phyloP scores from a whole-genome alignment of 2,329 filamentous ascomycete genomes.

The Xenoacremonium recifei region DNA sequence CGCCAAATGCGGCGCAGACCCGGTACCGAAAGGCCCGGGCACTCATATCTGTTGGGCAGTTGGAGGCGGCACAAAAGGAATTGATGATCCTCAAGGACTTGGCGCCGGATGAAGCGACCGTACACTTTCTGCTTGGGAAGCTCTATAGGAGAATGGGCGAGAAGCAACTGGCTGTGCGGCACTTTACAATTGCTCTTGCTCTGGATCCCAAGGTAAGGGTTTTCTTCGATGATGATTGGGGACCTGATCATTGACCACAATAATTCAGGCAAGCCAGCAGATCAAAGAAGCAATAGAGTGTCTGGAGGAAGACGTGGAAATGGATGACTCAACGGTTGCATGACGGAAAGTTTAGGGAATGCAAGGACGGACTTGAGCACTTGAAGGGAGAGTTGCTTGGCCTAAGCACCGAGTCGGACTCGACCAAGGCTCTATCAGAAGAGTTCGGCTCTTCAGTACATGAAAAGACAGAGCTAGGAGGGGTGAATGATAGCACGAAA shows the following conservation, averaged over 20 bases:
- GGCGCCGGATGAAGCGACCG: constrained; percentile 90
- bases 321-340: constrained; percentile 64
- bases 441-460: too few relatives aligned
- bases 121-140: constrained; percentile 91
- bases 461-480: constrained; percentile 2
- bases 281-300: constrained; percentile 98
- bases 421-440: too few relatives aligned
- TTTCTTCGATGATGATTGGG: not conserved
- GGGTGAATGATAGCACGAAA: constrained; percentile 23
- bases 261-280: constrained; percentile 73
- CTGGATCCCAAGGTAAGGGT: constrained; percentile 88
- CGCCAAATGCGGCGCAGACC: constrained; percentile 77
- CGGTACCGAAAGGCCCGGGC: constrained; percentile 92
- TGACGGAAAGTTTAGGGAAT: constrained; percentile 37
- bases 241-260: constrained; percentile 4
- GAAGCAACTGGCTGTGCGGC: constrained; percentile 78
- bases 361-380: too few relatives aligned
- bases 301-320: constrained; percentile 75
- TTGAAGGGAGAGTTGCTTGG: not conserved
- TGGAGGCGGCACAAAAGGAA: constrained; percentile 74
- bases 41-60: constrained; percentile 71
- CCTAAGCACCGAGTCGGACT: not conserved
- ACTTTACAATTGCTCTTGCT: constrained; percentile 93
- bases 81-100: constrained; percentile 86
- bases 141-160: constrained; percentile 73